Conservation (phyloP, 2,329 filamentous ascomycete species). For the Trichoderma oligosporum region DNA sequence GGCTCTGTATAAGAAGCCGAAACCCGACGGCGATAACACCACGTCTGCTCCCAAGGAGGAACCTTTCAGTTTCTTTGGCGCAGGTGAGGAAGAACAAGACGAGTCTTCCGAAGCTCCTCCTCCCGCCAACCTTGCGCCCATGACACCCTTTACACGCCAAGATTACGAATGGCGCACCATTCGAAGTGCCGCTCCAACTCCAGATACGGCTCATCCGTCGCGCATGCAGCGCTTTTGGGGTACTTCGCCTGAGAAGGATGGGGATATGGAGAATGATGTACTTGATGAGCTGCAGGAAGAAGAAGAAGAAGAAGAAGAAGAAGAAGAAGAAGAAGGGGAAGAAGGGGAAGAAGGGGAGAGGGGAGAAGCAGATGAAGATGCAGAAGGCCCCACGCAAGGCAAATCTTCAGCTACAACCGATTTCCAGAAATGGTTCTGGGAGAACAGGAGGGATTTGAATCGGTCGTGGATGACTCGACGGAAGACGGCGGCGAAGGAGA, state of each 20-base stretch:
- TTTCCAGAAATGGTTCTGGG: conserved; percentile 66
- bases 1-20: conserved; percentile 78
- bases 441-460: conserved; percentile 62
- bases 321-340: conserved; percentile 30
- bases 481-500: conserved; percentile 62
- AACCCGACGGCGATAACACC: conserved; percentile 38
- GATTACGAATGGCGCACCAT: conserved; percentile 71
- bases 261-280: conserved; percentile 42
- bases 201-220: conserved; percentile 79
- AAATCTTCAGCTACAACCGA: conserved; percentile 40
- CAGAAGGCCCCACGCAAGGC: conserved; percentile 22
- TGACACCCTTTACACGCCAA: conserved; percentile 77
- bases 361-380: conserved; percentile 27
- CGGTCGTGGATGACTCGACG: conserved; percentile 62
- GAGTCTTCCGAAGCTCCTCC: conserved; percentile 32
- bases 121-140: conserved; percentile 48
- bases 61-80: conserved; percentile 75
- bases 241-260: conserved; percentile 28
- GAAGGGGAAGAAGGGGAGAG: conserved; percentile 25
- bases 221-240: conserved; percentile 59
- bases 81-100: conserved; percentile 45
- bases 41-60: conserved; percentile 43
- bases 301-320: conserved; percentile 22
- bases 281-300: conserved; percentile 34
- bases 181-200: conserved; percentile 90